Evolutionary conservation across 768 basidiomycete genomes (phyloP).

Genomic region (Lyophyllum shimeji): DNA sequence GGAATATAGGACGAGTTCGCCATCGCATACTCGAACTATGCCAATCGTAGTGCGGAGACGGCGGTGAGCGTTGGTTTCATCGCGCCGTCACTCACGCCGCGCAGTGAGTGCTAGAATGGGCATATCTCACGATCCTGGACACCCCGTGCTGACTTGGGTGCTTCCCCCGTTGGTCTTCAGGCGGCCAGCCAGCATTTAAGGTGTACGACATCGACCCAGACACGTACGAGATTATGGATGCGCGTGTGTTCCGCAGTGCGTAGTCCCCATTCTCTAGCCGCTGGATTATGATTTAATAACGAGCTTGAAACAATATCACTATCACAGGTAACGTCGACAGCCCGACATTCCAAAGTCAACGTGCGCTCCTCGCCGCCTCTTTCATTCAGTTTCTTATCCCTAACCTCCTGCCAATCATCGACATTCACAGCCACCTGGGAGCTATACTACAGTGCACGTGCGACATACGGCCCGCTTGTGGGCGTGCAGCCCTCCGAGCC

Average conservation of each 20-base stretch:
- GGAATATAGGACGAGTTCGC: slow-evolving; percentile 38
- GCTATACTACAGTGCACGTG: slow-evolving; percentile 56
- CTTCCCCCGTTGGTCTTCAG: slow-evolving; percentile 23
- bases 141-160: no score
- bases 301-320: no score
- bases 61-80: slow-evolving; percentile 50
- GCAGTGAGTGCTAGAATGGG: slow-evolving; percentile 35
- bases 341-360: slow-evolving; percentile 44
- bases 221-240: slow-evolving; percentile 65
- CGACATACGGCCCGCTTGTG: slow-evolving; percentile 47
- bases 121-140: no score
- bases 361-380: slow-evolving; percentile 26
- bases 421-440: slow-evolving; percentile 51
- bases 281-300: no score
- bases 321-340: slow-evolving; percentile 38
- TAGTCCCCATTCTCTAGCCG: not conserved
- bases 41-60: slow-evolving; percentile 39
- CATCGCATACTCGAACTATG: slow-evolving; percentile 57
- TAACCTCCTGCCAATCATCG: slow-evolving; percentile 4
- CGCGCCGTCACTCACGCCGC: slow-evolving; percentile 58
- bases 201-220: slow-evolving; percentile 67
- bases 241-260: slow-evolving; percentile 48
- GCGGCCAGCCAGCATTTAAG: slow-evolving; percentile 55
- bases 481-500: slow-evolving; percentile 35
- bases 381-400: not conserved